Evolutionary conservation across 192 early-diverging fungal genomes (phyloP).

Genomic region (Gonapodya prolifera): DNA sequence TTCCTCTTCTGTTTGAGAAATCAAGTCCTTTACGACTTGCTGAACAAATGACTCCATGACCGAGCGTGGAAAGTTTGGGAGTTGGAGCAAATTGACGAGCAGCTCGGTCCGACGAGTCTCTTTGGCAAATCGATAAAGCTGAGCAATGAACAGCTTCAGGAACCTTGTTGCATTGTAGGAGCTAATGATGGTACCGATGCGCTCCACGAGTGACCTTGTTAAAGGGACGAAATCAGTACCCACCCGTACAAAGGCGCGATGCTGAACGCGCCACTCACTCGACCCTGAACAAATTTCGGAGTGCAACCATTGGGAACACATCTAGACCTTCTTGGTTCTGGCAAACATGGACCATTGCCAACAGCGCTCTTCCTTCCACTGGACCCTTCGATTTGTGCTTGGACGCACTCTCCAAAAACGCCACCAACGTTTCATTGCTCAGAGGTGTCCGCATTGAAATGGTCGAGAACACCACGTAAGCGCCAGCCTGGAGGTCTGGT

Average conservation of each 20-base stretch:
- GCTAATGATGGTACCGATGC: background rate
- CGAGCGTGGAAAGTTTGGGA: background rate
- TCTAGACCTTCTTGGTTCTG: conserved; percentile 36
- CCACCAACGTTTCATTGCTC: conserved; percentile 23
- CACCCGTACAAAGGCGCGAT: background rate
- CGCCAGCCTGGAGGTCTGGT: conserved; percentile 16
- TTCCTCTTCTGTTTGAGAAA: background rate
- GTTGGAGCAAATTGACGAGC: background rate
- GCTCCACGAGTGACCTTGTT: background rate
- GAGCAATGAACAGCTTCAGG: background rate
- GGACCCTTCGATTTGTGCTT: background rate
- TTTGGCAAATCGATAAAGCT: background rate
- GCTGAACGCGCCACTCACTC: background rate
- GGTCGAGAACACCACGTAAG: conserved; percentile 58
- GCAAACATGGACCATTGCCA: conserved; percentile 34
- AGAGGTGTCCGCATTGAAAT: conserved; percentile 37
- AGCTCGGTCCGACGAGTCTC: background rate
- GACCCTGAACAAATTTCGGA: conserved; percentile 5
- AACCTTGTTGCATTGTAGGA: background rate
- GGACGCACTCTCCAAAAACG: conserved; percentile 20
- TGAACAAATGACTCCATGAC: background rate
- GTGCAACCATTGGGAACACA: conserved; percentile 15
- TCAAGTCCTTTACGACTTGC: background rate
- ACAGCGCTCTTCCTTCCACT: conserved; percentile 5
- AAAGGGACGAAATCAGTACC: background rate